Evolutionary conservation across 2,329 filamentous ascomycete species (phyloP), one percentile per base, ranked within the genome.

Genomic region (Colletotrichum tropicicola): DNA sequence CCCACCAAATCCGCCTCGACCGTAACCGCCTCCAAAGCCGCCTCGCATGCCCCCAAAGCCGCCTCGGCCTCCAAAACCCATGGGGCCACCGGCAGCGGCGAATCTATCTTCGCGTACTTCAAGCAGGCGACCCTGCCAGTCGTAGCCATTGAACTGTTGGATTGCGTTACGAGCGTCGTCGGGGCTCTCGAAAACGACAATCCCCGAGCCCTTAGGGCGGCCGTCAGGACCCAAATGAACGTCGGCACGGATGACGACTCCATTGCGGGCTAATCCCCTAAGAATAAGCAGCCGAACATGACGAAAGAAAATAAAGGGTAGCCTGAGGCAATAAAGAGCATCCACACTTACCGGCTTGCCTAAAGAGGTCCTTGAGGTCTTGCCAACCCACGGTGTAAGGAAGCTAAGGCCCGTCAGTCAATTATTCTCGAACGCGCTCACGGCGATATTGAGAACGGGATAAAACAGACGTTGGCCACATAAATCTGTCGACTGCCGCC

Each of bases 331-430:
- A 13, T 15, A 35, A 35, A 32, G n/a, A 35, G 8, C 4, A 12
- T n/a, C 10, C 10, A 53, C n/a, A 85, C 93, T 87, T 86, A 97
- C 94, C 93, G 82, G 96, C 94, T 87, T 98, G 94, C 75, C 96
- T 92, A 87, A 99, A 99, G 71, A 99, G 87, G 80, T 99, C 96
- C 83, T 99, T 99, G 72, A 99, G 84, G 80, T 99, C 96, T 82
- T 99, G 96, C 96, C 96, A 99, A 77, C 96, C 96, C 73, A 97
- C 93, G 70, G 93, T 97, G 83, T 94, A 99, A 19, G 96, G 96
- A 72, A 99, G 92, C 96, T 99, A 81, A 43, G 47, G 8, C 3
- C 15, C 41, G 41, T 73, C 70, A 57, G 71, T 78, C 59, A 80
- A 71, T 68, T 70, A 71, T 68, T 70, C 25, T 43, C 67, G 47